Evolutionary conservation across 306 rosid species (phyloP).

Genomic region (Begonia loranthoides): DNA sequence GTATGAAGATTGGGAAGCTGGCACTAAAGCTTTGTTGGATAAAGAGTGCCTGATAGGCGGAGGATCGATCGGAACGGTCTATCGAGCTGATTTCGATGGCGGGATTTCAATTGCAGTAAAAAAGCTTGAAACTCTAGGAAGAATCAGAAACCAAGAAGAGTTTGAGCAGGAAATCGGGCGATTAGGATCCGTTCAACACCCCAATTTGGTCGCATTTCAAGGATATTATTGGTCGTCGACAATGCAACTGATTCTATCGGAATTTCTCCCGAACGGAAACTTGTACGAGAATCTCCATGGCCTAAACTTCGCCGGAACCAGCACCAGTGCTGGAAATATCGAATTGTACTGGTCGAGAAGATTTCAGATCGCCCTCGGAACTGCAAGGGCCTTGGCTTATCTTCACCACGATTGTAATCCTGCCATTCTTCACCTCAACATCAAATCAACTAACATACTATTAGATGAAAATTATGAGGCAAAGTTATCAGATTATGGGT

Average conservation of each 20-base stretch:
- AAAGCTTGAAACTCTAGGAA: slow-evolving; percentile 84
- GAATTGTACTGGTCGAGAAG: slow-evolving; percentile 70
- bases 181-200: slow-evolving; percentile 62
- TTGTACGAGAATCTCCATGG: slow-evolving; percentile 82
- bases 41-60: slow-evolving; percentile 85
- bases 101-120: slow-evolving; percentile 92
- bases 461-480: slow-evolving; percentile 64
- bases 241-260: slow-evolving; percentile 85
- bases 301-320: slow-evolving; percentile 58
- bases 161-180: slow-evolving; percentile 88
- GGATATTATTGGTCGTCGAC: slow-evolving; percentile 95
- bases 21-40: slow-evolving; percentile 86
- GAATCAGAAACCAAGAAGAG: slow-evolving; percentile 87
- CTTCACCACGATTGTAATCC: slow-evolving; percentile 96
- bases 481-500: slow-evolving; percentile 84
- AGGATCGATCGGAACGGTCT: slow-evolving; percentile 84
- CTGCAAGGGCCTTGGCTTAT: slow-evolving; percentile 76
- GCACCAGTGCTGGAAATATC: slow-evolving; percentile 55
- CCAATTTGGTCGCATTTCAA: slow-evolving; percentile 69
- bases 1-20: slow-evolving; percentile 99
- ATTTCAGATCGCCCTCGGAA: slow-evolving; percentile 75
- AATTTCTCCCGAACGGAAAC: slow-evolving; percentile 75
- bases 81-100: slow-evolving; percentile 70
- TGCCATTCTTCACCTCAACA: slow-evolving; percentile 91
- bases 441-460: slow-evolving; percentile 85